phyloP scores from a whole-genome alignment of 768 basidiomycete species.

The Mycena filopes region DNA sequence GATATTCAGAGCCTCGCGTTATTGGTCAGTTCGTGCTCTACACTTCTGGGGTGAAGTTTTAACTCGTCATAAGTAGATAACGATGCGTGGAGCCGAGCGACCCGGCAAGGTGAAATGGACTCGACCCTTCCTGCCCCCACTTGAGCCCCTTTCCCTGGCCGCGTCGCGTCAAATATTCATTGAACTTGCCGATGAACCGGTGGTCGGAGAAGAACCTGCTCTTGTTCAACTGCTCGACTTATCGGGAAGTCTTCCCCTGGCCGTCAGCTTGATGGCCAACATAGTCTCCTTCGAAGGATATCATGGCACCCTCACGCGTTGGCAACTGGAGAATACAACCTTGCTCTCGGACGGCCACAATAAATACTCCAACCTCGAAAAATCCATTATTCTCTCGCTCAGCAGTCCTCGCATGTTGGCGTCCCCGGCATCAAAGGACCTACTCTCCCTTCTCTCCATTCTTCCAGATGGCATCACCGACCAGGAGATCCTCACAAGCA shows the following conservation, averaged over 20 bases:
- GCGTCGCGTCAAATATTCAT: conserved; percentile 16
- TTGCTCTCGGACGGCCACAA: conserved; percentile 10
- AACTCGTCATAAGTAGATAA: background rate
- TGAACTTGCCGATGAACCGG: conserved; percentile 9
- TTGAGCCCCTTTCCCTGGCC: background rate
- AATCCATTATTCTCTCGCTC: conserved; percentile 16
- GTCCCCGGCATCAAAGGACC: background rate
- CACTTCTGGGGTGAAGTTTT: no score
- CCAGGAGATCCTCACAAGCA: conserved; percentile 3
- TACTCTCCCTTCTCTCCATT: conserved; percentile 9
- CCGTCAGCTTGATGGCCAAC: conserved; percentile 13
- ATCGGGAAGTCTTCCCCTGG: conserved; percentile 12
- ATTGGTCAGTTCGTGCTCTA: background rate
- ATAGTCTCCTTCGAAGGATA: conserved; percentile 18
- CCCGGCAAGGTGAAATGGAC: conserved; percentile 16
- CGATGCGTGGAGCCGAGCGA: conserved; percentile 21
- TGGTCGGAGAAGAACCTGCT: background rate
- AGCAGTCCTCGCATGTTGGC: conserved; percentile 11
- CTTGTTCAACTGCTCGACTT: conserved; percentile 1
- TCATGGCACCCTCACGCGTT: background rate
- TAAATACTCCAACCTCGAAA: conserved; percentile 20
- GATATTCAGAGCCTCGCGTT: conserved; percentile 16
- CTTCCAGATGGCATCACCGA: conserved; percentile 20
- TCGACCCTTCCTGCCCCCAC: conserved; percentile 16
- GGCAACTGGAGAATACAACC: background rate